These are phyloP conservation scores for Hordeum marinum DNA, from an alignment of 176 grass and related monocot genomes.

Conservation along the genomic window DNA sequence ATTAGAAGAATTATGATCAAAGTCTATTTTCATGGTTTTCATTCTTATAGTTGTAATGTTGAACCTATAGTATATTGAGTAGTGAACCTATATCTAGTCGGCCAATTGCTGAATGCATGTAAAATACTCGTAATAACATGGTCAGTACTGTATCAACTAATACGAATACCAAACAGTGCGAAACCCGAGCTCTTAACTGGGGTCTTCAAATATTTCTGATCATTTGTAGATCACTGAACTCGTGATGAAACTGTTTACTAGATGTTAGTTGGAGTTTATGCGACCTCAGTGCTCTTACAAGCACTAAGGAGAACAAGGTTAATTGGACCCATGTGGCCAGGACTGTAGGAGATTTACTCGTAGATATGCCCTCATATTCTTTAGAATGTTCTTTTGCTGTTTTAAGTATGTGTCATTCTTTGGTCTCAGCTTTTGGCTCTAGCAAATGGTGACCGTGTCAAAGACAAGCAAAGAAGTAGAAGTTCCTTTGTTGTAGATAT, in stretches of 20 bases:
- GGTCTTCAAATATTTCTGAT: no score
- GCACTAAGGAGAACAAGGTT: no score
- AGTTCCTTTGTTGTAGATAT: slow-evolving; percentile 95
- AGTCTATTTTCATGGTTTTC: slow-evolving; percentile 1
- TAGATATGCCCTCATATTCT: not conserved
- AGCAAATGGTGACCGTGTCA: slow-evolving; percentile 95
- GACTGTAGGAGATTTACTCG: no score
- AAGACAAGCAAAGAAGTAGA: slow-evolving; percentile 93
- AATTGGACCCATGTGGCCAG: no score
- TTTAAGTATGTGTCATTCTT: slow-evolving; percentile 27
- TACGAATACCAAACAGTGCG: slow-evolving; percentile 2
- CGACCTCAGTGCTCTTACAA: no score
- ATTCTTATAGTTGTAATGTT: not conserved
- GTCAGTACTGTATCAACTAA: slow-evolving; percentile 1
- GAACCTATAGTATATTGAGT: not conserved
- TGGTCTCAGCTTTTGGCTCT: slow-evolving; percentile 72
- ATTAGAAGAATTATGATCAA: not conserved
- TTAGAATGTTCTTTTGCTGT: slow-evolving; percentile 2
- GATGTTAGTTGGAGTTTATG: no score
- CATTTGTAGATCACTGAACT: no score
- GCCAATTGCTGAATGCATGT: not conserved
- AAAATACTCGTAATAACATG: not conserved
- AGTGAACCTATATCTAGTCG: not conserved
- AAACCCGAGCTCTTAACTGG: not conserved
- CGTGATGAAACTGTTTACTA: no score